Evolutionary conservation across 2,329 filamentous ascomycete genomes (phyloP), one percentile per base, ranked within the genome.

Genomic region (Sporothrix inflata): DNA sequence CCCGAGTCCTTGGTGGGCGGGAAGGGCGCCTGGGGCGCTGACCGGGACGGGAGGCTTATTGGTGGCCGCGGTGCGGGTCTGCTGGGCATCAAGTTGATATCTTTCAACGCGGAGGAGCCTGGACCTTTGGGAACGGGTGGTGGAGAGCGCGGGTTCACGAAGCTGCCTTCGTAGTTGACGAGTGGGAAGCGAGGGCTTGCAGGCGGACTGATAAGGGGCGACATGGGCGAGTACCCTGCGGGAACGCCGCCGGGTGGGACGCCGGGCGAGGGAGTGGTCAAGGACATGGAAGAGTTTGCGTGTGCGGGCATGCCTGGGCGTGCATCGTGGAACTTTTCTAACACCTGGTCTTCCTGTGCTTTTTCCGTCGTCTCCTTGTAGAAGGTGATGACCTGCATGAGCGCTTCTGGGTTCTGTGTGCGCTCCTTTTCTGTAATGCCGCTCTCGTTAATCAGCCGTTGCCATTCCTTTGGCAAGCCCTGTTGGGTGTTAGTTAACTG

Each of bases 401-500:
- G 94, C 73, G 95, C 94, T 81, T 98, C 94, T 2, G 96, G 96
- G 79, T 98, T 94, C 82, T 97, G 92, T 80, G 95, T 93, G 81
- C 97, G 92, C 81, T 98, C 96, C 83, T 96, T 94, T 83, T 97
- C 94, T 38, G 94, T 93, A 78, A 99, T 98, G 75, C 96, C 96
- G 81, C 93, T 97, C 82, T 97, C 94, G 83, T 95, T 93, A 79
- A 99, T 90, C 80, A 98, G 89, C 74, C 94, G 91, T 83, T 98
- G 95, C 96, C 96, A 99, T 87, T 98, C 96, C 82, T 96, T 97
- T 21, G 96, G 96, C 38, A 99, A 87, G 75, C 96, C 96, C 94
- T 96, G 79, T 74, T 30, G 16, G 3, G 16, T 30, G 65, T 69
- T 60, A 70, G 71, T 42, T 4, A 14, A 45, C 60, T 5, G 8